Evolutionary conservation across 805 yeast species (phyloP).

Genomic region (Metschnikowia dekortorum): DNA sequence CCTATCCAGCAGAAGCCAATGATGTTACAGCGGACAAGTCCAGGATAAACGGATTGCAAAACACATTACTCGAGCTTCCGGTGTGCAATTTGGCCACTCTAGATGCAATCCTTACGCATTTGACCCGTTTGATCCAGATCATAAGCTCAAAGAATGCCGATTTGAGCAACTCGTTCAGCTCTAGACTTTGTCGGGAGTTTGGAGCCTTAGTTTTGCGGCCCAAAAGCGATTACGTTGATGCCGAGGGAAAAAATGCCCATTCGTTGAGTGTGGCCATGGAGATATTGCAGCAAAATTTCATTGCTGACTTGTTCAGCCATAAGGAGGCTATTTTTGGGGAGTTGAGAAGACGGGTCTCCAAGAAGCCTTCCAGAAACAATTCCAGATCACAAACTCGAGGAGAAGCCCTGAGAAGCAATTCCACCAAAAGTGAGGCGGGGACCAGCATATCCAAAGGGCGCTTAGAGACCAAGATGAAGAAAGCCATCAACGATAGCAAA

Average conservation of each 20-base stretch:
- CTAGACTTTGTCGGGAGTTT: constrained; percentile 60
- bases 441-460: constrained; percentile 4
- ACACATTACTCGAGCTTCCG: constrained; percentile 62
- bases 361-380: constrained; percentile 12
- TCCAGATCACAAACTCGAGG: constrained; percentile 4
- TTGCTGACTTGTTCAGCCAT: constrained; percentile 57
- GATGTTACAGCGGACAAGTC: constrained; percentile 22
- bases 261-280: constrained; percentile 13
- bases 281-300: constrained; percentile 46
- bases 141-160: constrained; percentile 40
- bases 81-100: constrained; percentile 72
- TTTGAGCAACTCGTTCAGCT: constrained; percentile 35
- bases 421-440: constrained; percentile 1
- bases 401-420: constrained; percentile 4
- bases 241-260: constrained; percentile 14
- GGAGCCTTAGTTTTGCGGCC: constrained; percentile 60
- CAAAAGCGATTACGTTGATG: constrained; percentile 17
- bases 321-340: constrained; percentile 64
- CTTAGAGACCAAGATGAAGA: constrained; percentile 10
- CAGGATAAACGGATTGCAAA: constrained; percentile 61
- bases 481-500: constrained; percentile 4
- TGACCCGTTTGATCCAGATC: constrained; percentile 53
- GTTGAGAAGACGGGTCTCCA: constrained; percentile 40
- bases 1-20: constrained; percentile 25
- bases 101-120: constrained; percentile 75